phyloP scores from a whole-genome alignment of 257 asterid genomes.

The Fraxinus americana region DNA sequence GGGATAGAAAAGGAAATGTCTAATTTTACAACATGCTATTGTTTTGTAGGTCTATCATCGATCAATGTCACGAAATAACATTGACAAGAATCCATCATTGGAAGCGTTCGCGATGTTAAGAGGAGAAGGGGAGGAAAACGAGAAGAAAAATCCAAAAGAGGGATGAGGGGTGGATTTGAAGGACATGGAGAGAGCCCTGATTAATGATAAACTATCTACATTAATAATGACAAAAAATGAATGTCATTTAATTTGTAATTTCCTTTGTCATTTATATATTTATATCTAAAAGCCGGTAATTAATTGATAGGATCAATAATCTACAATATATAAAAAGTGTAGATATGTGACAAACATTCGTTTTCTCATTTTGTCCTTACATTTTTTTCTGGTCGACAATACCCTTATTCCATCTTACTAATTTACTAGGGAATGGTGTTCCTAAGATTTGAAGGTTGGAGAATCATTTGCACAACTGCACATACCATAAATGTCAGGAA shows the following conservation, averaged over 20 bases:
- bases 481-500: too few species aligned
- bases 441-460: background rate
- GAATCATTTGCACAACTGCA: too few species aligned
- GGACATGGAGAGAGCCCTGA: background rate
- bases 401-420: too few species aligned
- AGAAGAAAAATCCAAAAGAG: conserved; percentile 13
- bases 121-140: background rate
- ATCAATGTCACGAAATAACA: background rate
- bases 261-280: too few species aligned
- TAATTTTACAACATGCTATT: conserved; percentile 15
- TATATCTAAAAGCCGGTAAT: too few species aligned
- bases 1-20: conserved; percentile 13
- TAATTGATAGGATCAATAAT: too few species aligned
- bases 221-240: background rate
- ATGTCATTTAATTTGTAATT: too few species aligned
- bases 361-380: too few species aligned
- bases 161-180: conserved; percentile 3
- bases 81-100: conserved; percentile 13
- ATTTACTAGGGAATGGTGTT: background rate
- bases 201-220: too few species aligned
- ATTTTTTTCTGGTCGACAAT: too few species aligned
- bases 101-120: conserved; percentile 3
- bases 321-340: too few species aligned
- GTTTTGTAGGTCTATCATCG: background rate
- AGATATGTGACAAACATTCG: too few species aligned